Percentiles rank a stretch among this genome's conserved stretches.
Conservation (phyloP, 495 filamentous ascomycete genomes). For the Ascobolus immersus region DNA sequence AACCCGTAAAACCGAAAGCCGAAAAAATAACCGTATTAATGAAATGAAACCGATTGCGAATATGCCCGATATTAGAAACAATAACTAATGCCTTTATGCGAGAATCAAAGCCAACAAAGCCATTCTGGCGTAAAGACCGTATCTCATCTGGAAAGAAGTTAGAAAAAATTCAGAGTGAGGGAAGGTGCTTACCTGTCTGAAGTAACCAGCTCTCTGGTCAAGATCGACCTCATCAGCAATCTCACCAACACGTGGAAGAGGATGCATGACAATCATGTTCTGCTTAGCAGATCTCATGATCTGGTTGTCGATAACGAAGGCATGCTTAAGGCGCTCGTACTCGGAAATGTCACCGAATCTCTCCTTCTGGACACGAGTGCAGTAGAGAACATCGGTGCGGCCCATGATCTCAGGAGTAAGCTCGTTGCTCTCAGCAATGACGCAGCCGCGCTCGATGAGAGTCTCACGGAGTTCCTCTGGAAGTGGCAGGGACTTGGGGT, state of each 20-base stretch:
- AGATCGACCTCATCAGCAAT: conserved; percentile 89
- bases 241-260: conserved; percentile 76
- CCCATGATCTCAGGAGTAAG: conserved; percentile 68
- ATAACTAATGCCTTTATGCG: conserved; percentile 28
- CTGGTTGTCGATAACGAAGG: conserved; percentile 64
- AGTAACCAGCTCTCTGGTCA: conserved; percentile 90
- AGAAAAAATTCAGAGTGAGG: conserved; percentile 12
- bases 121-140: conserved; percentile 95
- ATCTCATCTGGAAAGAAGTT: conserved; percentile 55
- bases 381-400: conserved; percentile 73
- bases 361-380: conserved; percentile 89
- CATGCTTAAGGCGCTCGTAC: conserved; percentile 68
- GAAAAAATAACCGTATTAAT: no score
- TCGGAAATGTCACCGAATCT: conserved; percentile 52
- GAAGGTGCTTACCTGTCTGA: conserved; percentile 63
- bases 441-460: conserved; percentile 45
- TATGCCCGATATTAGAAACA: no score
- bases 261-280: conserved; percentile 85
- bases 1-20: no score
- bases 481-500: conserved; percentile 51
- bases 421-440: conserved; percentile 43
- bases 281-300: conserved; percentile 78
- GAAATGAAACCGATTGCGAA: no score
- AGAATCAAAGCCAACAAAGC: conserved; percentile 80
- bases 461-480: conserved; percentile 46